Evolutionary conservation across 2,329 filamentous ascomycete genomes (phyloP), one percentile per base, ranked within the genome.

Genomic region (Huntiella savannae): DNA sequence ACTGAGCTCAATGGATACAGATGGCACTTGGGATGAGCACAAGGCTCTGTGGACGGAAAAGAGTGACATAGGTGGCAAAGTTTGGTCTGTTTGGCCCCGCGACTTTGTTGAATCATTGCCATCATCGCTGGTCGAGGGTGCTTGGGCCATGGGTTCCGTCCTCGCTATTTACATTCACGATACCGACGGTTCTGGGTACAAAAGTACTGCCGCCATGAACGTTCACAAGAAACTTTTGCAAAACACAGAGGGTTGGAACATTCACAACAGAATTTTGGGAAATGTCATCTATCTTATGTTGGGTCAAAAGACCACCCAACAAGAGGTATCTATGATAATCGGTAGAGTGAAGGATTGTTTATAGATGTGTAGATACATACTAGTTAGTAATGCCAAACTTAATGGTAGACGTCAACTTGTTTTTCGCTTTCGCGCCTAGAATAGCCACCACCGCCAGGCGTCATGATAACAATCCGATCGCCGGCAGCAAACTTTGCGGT

Each of bases 381-480:
- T 28, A 17, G 36, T 4, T 10, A 28, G 22, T 10, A 28, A 28
- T 10, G 2, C 10, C 8, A 10, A 28, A 28, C 22, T 28, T 28
- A 28, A 28, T 28, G 22, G 7, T 28, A 28, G 22, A 28, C 8
- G 2, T 28, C 22, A 28, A 10, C 7, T 10, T 28, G 22, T 7
- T 17, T 41, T 41, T 41, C 6, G 13, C 6, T 17, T 28, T 28
- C 22, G 6, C 6, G 22, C 7, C 8, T 28, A 7, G 22, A 28
- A 28, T 28, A 7, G 3, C 77, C 83, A 37, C 83, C 83, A 46
- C 83, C 83, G 28, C 83, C 83, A 2, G 83, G 83, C 4, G 83
- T 88, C 52, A 70, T 69, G 13, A 91, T 67, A 47, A 88, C 81
- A 55, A 88, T 85, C 5, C 81, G 66, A 57, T 91, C 83, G 0